phyloP scores from a whole-genome alignment of 345 rosid genomes.

The Geranium brycei region DNA sequence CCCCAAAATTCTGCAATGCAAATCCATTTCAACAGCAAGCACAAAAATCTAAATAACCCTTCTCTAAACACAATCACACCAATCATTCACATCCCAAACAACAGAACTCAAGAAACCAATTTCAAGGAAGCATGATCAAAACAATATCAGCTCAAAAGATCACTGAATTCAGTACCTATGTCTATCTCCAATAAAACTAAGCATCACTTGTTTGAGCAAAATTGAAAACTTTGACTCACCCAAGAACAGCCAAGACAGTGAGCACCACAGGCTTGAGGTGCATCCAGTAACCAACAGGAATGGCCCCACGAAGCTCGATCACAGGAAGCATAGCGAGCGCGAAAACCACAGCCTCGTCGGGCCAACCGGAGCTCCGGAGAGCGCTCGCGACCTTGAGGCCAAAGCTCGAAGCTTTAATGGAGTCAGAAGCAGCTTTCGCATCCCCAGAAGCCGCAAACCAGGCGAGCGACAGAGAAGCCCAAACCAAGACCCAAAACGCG shows the following conservation, averaged over 20 bases:
- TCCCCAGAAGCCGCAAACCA: slow-evolving; percentile 73
- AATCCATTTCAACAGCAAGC: too few species aligned
- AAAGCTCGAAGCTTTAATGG: slow-evolving; percentile 65
- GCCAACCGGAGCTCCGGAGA: slow-evolving; percentile 68
- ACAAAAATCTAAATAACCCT: too few species aligned
- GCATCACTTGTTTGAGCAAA: neutral
- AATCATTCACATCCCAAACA: too few species aligned
- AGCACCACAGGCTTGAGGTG: slow-evolving; percentile 51
- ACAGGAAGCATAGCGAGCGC: slow-evolving; percentile 85
- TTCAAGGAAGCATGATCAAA: neutral
- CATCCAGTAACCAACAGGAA: slow-evolving; percentile 97
- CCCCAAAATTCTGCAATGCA: too few species aligned
- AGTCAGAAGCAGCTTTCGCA: slow-evolving; percentile 72
- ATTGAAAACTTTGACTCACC: slow-evolving; percentile 35
- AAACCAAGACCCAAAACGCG: slow-evolving; percentile 44
- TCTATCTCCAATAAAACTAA: slow-evolving; percentile 27
- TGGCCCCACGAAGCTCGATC: slow-evolving; percentile 90
- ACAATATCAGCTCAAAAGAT: neutral
- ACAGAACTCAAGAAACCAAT: neutral
- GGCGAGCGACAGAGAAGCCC: slow-evolving; percentile 64
- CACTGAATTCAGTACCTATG: slow-evolving; percentile 22
- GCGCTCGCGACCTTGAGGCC: slow-evolving; percentile 56
- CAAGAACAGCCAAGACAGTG: slow-evolving; percentile 50
- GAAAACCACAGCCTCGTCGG: slow-evolving; percentile 74
- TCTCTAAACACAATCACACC: too few species aligned